A percentile compares a stretch with the other conserved stretches of the same genome.
Conservation (phyloP, 2,329 filamentous ascomycete species). For the Amauroascus niger region DNA sequence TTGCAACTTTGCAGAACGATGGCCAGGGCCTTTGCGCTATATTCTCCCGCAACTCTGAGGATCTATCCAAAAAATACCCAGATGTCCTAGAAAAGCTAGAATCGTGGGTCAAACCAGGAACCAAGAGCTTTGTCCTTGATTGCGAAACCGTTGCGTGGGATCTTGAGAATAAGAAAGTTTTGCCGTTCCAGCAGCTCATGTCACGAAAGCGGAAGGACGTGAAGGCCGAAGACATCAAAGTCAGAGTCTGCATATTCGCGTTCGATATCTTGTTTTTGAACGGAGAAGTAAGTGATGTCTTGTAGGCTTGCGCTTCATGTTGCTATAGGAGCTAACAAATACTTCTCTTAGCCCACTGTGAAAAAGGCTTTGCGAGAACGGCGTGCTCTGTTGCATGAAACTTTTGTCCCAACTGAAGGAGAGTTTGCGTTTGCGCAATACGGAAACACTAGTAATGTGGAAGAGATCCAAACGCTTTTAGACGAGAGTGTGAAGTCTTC, state of each 20-base stretch:
- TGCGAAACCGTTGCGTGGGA: conserved; percentile 98
- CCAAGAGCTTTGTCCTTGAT: conserved; percentile 93
- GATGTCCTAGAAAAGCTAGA: conserved; percentile 84
- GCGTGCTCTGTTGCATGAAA: conserved; percentile 59
- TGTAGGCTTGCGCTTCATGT: not conserved
- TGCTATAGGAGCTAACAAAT: conserved; percentile 19
- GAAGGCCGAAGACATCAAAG: conserved; percentile 86
- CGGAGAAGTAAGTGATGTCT: conserved; percentile 50
- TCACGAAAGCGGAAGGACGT: conserved; percentile 96
- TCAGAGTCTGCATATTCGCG: conserved; percentile 94
- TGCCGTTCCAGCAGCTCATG: conserved; percentile 97
- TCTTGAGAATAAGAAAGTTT: conserved; percentile 81
- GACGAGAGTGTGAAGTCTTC: conserved; percentile 93
- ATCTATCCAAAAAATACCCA: conserved; percentile 93
- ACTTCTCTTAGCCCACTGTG: conserved; percentile 54
- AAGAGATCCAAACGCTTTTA: conserved; percentile 84
- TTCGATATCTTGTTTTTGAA: conserved; percentile 93
- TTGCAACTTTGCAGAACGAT: conserved; percentile 53
- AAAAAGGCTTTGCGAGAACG: conserved; percentile 78
- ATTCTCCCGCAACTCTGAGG: conserved; percentile 95
- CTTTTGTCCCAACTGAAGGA: conserved; percentile 71
- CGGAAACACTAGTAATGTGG: conserved; percentile 78
- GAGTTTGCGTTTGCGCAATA: conserved; percentile 85
- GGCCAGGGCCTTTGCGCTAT: conserved; percentile 71
- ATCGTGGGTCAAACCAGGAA: conserved; percentile 79